phyloP scores from a whole-genome alignment of 2,329 filamentous ascomycete species.

The Fusarium begoniae region DNA sequence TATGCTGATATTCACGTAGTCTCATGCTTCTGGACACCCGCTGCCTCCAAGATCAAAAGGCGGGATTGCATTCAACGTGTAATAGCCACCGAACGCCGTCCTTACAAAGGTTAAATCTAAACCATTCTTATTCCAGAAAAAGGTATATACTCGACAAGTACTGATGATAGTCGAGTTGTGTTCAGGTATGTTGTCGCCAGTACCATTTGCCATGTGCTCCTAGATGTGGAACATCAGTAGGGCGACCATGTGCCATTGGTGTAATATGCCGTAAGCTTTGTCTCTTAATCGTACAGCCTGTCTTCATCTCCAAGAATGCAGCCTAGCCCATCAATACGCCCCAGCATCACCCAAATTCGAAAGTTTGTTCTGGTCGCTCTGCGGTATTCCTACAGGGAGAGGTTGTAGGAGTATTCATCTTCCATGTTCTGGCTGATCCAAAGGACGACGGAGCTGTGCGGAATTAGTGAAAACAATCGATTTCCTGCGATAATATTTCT shows the following conservation, averaged over 20 bases:
- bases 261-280: background rate
- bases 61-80: background rate
- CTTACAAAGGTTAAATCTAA: slow-evolving; percentile 16
- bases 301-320: background rate
- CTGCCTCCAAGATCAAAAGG: background rate
- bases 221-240: background rate
- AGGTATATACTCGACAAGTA: background rate
- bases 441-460: slow-evolving; percentile 66
- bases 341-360: background rate
- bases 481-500: background rate
- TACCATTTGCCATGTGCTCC: background rate
- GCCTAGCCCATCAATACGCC: slow-evolving; percentile 15
- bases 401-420: slow-evolving; percentile 75
- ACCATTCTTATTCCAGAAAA: slow-evolving; percentile 9
- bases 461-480: slow-evolving; percentile 21
- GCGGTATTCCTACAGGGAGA: slow-evolving; percentile 59
- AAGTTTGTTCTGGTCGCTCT: background rate
- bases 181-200: background rate
- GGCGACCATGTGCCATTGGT: slow-evolving; percentile 4
- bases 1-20: background rate
- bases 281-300: slow-evolving; percentile 31
- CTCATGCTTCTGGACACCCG: background rate
- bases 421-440: slow-evolving; percentile 79
- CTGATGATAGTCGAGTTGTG: background rate
- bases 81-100: slow-evolving; percentile 5